phyloP scores from a whole-genome alignment of 2,329 filamentous ascomycete species.

The Pseudogymnoascus sp. region DNA sequence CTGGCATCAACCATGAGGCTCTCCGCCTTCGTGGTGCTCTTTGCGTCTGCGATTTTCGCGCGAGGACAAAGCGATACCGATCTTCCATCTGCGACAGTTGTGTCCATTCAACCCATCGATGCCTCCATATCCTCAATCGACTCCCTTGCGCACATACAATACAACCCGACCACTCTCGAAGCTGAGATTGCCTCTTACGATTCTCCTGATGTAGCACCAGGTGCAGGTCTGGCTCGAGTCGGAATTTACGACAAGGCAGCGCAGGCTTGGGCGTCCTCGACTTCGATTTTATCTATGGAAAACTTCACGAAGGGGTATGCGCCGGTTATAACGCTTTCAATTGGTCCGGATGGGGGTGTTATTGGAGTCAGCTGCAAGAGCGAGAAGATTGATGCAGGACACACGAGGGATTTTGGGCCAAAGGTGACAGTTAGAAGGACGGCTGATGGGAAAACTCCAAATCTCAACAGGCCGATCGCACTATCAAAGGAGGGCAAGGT shows the following conservation, averaged over 20 bases:
- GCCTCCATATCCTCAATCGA: constrained; percentile 33
- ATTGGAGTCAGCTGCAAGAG: constrained; percentile 46
- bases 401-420: constrained; percentile 57
- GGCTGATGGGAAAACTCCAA: constrained; percentile 44
- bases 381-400: constrained; percentile 53
- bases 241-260: constrained; percentile 46
- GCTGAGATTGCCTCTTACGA: constrained; percentile 47
- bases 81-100: constrained; percentile 1
- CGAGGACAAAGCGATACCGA: constrained; percentile 1
- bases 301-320: constrained; percentile 56
- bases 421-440: constrained; percentile 44
- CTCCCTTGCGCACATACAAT: constrained; percentile 49
- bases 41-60: background rate
- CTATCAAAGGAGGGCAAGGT: constrained; percentile 52
- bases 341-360: constrained; percentile 38
- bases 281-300: constrained; percentile 45
- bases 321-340: constrained; percentile 46
- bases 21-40: background rate
- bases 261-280: constrained; percentile 43
- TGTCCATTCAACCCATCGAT: constrained; percentile 25
- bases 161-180: constrained; percentile 38
- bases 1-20: background rate
- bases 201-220: constrained; percentile 42
- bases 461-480: constrained; percentile 56
- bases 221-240: constrained; percentile 43